Evolutionary conservation across 225 moss, liverwort and hornwort genomes (phyloP).

Genomic region (Climacium dendroides): DNA sequence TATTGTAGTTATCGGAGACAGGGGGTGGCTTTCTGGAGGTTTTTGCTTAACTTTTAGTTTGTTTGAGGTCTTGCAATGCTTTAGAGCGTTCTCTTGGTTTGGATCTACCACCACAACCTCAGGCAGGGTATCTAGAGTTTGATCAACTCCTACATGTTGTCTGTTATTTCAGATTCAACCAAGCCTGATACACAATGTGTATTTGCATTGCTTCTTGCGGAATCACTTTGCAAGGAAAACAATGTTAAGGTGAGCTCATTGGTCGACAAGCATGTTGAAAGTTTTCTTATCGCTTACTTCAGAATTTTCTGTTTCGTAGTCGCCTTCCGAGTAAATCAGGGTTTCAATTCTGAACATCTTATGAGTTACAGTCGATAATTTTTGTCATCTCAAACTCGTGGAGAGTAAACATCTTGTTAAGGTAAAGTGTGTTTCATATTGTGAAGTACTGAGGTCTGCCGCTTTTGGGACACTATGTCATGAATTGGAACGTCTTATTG

Average conservation of each 20-base stretch:
- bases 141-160: not conserved
- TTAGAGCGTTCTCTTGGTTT: not conserved
- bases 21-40: slow-evolving; percentile 62
- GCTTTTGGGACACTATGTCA: not conserved
- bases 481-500: not conserved
- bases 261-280: not conserved
- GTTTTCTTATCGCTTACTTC: not conserved
- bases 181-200: slow-evolving; percentile 62
- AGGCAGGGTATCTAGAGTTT: not conserved
- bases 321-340: not conserved
- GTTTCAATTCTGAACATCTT: not conserved
- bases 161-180: slow-evolving; percentile 35
- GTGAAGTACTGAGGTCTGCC: not conserved
- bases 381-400: not conserved
- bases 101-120: not conserved
- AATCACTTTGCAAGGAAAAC: slow-evolving; percentile 51
- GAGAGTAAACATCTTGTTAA: not conserved
- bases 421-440: not conserved
- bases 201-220: slow-evolving; percentile 57
- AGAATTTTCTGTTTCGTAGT: not conserved
- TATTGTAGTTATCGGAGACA: slow-evolving; percentile 52
- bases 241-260: slow-evolving; percentile 39
- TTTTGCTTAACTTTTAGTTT: not conserved
- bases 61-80: not conserved
- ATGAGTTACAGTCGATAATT: not conserved